Evolutionary conservation across 129 eudicot species (phyloP), one percentile per base, ranked within the genome.

Genomic region (Lonicera japonica): DNA sequence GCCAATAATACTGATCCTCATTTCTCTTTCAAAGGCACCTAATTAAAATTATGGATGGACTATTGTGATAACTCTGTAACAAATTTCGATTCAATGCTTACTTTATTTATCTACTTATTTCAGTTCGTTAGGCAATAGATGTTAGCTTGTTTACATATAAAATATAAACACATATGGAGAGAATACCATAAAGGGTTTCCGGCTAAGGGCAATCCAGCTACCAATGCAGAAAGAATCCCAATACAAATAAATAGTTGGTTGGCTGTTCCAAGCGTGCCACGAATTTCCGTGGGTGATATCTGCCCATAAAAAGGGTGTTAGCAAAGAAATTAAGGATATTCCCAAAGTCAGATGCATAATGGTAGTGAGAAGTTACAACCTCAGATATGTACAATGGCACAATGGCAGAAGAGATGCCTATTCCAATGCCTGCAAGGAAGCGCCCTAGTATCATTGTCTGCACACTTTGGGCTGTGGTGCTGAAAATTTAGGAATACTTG

Each of bases 251-350:
- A 92, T 29, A 92, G 69, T 71, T 92, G 98, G 77, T 92, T 92
- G 74, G 82, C 86, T 41, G 98, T 75, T 62, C 98, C 98, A 66
- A 92, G 98, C 39, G 96, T 89, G 61, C 98, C 98, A 11, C 98
- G 85, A 51, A 87, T 92, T 74, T 92, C 98, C 25, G 98, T 92
- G 22, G 98, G 98, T 72, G 98, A 87, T 40, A 92, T 92, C 98
- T 92, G 58, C 47, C 50, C 57, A 70, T 5, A 38, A 62, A 63
- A 56, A 71, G 53, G 50, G 29, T 43, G 52, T 75, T 58, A 75
- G 69, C 56, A 57, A 52, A 45, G 46, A n/a, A 56, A 9, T 21
- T 11, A 71, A 57, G 24, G 47, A 11, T 6, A n/a, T 46, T 38
- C 11, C 1, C 1, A 43, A 29, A 43, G 50, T 10, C 13, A 43